phyloP scores from a whole-genome alignment of 2,329 filamentous ascomycete genomes.

The Hymenoscyphus fraxineus region DNA sequence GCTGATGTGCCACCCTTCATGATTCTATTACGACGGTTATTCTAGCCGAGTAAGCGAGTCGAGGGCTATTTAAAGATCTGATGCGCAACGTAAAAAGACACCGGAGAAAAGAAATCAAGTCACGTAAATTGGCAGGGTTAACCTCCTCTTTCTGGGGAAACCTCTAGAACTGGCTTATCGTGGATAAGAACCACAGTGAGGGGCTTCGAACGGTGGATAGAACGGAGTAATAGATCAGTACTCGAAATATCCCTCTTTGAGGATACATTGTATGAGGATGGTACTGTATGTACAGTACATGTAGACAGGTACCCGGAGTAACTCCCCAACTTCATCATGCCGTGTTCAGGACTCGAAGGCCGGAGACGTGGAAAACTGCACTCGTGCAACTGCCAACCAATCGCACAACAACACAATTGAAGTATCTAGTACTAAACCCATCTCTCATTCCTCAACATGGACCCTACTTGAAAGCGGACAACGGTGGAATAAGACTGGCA shows the following conservation, averaged over 20 bases:
- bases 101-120: neutral
- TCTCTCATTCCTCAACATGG: too few species aligned
- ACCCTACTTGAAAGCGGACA: too few species aligned
- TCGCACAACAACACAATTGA: too few species aligned
- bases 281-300: neutral
- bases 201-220: neutral
- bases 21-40: too few species aligned
- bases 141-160: neutral
- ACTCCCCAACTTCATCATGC: too few species aligned
- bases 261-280: neutral
- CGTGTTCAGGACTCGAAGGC: neutral
- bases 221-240: neutral
- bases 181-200: neutral
- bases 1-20: neutral
- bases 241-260: neutral
- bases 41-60: neutral
- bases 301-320: neutral
- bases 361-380: neutral
- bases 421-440: too few species aligned
- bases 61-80: neutral
- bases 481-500: too few species aligned
- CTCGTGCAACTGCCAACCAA: too few species aligned
- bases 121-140: neutral
- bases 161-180: neutral
- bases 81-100: neutral